A percentile compares a stretch with the other conserved stretches of the same genome.
Conservation (phyloP, 441 rosid species). For the Euphorbia celastroides region DNA sequence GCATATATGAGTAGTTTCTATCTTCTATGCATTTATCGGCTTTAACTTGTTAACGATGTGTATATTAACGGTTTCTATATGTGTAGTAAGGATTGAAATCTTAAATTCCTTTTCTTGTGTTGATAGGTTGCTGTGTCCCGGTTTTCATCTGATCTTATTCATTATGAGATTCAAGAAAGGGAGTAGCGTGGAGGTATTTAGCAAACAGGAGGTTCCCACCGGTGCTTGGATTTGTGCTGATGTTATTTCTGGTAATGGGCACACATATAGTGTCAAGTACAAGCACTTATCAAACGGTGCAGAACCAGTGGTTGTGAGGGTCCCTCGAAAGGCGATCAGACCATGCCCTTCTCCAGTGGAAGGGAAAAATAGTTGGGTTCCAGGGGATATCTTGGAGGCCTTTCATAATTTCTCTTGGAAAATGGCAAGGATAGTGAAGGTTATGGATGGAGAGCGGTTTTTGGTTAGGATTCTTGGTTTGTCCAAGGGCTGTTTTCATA, state of each 20-base stretch:
- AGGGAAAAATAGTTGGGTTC: constrained; percentile 23
- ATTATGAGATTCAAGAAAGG: constrained; percentile 42
- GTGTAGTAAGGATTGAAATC: too few species aligned
- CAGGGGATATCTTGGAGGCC: constrained; percentile 46
- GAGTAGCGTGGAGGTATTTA: constrained; percentile 38
- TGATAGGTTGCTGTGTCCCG: constrained; percentile 10
- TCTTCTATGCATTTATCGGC: too few species aligned
- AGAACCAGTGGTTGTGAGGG: constrained; percentile 29
- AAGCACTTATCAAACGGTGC: constrained; percentile 11
- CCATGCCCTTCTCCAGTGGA: constrained; percentile 43
- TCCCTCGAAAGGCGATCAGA: constrained; percentile 38
- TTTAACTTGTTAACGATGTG: too few species aligned
- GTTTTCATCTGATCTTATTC: background rate
- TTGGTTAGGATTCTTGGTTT: constrained; percentile 32
- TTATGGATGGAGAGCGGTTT: constrained; percentile 16
- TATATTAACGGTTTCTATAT: too few species aligned
- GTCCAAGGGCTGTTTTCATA: constrained; percentile 19
- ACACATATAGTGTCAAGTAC: constrained; percentile 30
- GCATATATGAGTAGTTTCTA: too few species aligned
- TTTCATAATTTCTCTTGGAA: constrained; percentile 39
- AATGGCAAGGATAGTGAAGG: constrained; percentile 27
- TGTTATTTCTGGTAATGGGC: constrained; percentile 42
- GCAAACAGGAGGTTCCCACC: constrained; percentile 23
- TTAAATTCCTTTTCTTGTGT: too few species aligned
- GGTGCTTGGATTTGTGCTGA: constrained; percentile 38